A percentile compares a stretch with the other conserved stretches of the same genome.
Evolutionary conservation across 78 protist genomes (phyloP).

Genomic region (Bodo saltans): DNA sequence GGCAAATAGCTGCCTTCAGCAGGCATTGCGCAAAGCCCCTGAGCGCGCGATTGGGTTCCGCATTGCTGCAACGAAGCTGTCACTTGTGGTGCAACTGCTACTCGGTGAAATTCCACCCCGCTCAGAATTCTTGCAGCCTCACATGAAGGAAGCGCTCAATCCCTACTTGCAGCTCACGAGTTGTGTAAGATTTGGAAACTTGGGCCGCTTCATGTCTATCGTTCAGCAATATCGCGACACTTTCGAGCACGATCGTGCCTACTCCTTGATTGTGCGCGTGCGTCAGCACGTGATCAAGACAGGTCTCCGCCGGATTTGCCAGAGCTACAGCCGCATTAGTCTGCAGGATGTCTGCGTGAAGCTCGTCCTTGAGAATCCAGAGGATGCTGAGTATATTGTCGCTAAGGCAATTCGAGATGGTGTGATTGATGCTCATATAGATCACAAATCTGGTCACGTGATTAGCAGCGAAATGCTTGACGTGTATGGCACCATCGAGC

Average conservation of each 20-base stretch:
- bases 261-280: conserved; percentile 66
- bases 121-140: conserved; percentile 56
- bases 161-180: conserved; percentile 82
- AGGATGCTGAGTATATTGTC: conserved; percentile 85
- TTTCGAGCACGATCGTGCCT: conserved; percentile 71
- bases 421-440: conserved; percentile 78
- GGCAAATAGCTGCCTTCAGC: conserved; percentile 51
- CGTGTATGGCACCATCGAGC: conserved; percentile 79
- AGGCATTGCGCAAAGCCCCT: conserved; percentile 93
- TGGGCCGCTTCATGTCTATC: conserved; percentile 49
- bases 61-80: conserved; percentile 62
- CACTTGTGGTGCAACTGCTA: conserved; percentile 78
- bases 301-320: conserved; percentile 76
- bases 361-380: conserved; percentile 72
- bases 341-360: conserved; percentile 67
- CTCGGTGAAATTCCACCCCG: conserved; percentile 93
- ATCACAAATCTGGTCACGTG: conserved; percentile 65
- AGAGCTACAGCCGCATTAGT: conserved; percentile 79
- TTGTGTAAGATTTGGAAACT: conserved; percentile 84
- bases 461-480: conserved; percentile 64
- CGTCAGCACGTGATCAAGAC: conserved; percentile 90
- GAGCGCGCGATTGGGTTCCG: conserved; percentile 86
- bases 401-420: conserved; percentile 89
- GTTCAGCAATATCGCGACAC: conserved; percentile 39
- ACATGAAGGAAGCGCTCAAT: conserved; percentile 47